Base-by-base conservation (phyloP, 257 asterid genomes). In the Fraxinus cuspidata region DNA sequence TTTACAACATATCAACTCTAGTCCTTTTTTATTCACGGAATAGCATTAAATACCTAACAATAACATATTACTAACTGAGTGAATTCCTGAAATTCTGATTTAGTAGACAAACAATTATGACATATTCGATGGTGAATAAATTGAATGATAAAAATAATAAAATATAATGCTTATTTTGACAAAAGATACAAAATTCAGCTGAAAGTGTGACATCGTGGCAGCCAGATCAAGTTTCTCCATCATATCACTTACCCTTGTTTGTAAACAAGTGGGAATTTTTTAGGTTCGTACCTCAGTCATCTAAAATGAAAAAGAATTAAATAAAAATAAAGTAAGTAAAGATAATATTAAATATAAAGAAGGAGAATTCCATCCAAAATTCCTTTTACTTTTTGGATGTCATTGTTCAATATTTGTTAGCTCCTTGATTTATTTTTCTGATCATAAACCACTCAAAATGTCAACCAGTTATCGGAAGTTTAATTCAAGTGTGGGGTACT, bases 391-490 rank as follows among this genome's bases (percentile, higher is more conserved):
- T 40, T 18, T 63, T 82, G 40, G 19, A 15, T 63, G 56, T 73
- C 73, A 67, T 71, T 64, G 67, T 70, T 81, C 70, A 70, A 70
- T 7, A 70, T 37, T 1, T 7, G 53, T n/a, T 19, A 70, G 2
- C 56, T 47, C n/a, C 19, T 15, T 47, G 19, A 21, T 5, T 2
- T n/a, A 6, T 38, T 35, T 71, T 71, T 74, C 12, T 58, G 40
- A 40, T 51, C 73, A 65, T 71, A 29, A 77, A 56, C 64, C 60
- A 72, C 29, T 32, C 27, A 70, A 40, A 81, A 79, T 85, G 96
- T 91, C 92, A 91, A 87, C 88, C 88, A 74, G 75, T 87, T 79
- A 82, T 80, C 74, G 9, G 74, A 81, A 82, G 79, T 81, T 81
- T 63, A 72, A 72, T 72, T 81, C 65, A 21, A 65, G 70, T 79